Percentiles rank a stretch among this genome's conserved stretches.
phyloP scores from a whole-genome alignment of 805 yeast species.

The Metschnikowia lochheadii region DNA sequence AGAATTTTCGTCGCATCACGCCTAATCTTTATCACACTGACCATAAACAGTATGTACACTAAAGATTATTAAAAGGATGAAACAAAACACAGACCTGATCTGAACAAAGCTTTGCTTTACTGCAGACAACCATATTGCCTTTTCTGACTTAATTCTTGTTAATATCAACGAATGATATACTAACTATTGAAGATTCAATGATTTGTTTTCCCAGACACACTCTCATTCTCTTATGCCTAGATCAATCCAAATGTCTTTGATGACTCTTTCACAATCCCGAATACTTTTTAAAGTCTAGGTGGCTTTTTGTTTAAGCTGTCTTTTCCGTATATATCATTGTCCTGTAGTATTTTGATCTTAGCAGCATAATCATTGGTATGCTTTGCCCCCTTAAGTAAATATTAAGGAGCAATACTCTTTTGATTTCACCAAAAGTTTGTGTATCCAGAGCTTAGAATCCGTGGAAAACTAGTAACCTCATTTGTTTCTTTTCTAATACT shows the following conservation, averaged over 20 bases:
- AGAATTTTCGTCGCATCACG: not conserved
- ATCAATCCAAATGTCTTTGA: too few species aligned
- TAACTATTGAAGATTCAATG: slow-evolving; percentile 1
- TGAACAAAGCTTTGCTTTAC: slow-evolving; percentile 18
- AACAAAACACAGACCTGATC: slow-evolving; percentile 24
- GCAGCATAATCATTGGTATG: too few species aligned
- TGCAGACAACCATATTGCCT: slow-evolving; percentile 23
- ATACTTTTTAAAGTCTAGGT: too few species aligned
- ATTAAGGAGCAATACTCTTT: too few species aligned
- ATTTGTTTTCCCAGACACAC: not conserved
- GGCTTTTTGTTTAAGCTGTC: not conserved
- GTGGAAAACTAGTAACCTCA: too few species aligned
- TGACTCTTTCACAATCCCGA: too few species aligned
- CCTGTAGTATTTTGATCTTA: not conserved
- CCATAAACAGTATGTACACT: slow-evolving; percentile 13
- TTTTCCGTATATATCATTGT: not conserved
- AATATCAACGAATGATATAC: not conserved
- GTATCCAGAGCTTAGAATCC: too few species aligned
- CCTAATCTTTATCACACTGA: not conserved
- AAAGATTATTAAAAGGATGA: slow-evolving; percentile 16
- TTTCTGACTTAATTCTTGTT: slow-evolving; percentile 14
- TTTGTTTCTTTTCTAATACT: too few species aligned
- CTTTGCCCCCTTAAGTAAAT: too few species aligned
- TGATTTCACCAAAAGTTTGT: too few species aligned
- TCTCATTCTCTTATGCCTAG: not conserved